Percentiles rank a stretch among this genome's conserved stretches.
Conservation (phyloP, 1,139 yeast species). For the Geotrichum histeridarum region DNA sequence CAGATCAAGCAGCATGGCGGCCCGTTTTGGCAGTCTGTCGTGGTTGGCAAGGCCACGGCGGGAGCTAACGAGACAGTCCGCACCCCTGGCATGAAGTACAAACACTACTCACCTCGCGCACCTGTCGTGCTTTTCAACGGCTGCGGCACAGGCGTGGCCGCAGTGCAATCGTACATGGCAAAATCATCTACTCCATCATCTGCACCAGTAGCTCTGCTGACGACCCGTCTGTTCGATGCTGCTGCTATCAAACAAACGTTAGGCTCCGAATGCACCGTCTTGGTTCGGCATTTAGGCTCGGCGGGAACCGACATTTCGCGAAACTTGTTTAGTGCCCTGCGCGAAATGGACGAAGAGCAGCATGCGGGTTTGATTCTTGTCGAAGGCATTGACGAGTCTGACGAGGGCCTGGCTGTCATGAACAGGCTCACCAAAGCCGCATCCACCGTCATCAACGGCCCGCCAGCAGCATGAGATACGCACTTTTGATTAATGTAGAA, state of each 20-base stretch:
- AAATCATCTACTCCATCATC: conserved; percentile 18
- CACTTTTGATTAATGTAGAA: not conserved
- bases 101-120: conserved; percentile 90
- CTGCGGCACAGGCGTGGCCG: conserved; percentile 44
- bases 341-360: conserved; percentile 62
- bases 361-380: conserved; percentile 63
- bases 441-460: conserved; percentile 34
- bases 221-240: conserved; percentile 29
- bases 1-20: conserved; percentile 65
- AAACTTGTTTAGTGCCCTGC: conserved; percentile 62
- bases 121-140: conserved; percentile 64
- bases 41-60: conserved; percentile 62
- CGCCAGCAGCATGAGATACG: not conserved
- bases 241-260: conserved; percentile 13
- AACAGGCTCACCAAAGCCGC: conserved; percentile 88
- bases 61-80: conserved; percentile 64
- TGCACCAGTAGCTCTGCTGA: conserved; percentile 47
- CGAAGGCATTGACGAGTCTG: conserved; percentile 62
- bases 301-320: conserved; percentile 63
- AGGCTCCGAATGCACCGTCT: not conserved
- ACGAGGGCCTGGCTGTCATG: conserved; percentile 93
- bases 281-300: conserved; percentile 43
- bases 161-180: conserved; percentile 30
- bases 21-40: conserved; percentile 54
- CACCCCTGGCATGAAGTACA: conserved; percentile 97